Conservation (phyloP, 140 eudicot genomes). For the Stevia rebaudiana region DNA sequence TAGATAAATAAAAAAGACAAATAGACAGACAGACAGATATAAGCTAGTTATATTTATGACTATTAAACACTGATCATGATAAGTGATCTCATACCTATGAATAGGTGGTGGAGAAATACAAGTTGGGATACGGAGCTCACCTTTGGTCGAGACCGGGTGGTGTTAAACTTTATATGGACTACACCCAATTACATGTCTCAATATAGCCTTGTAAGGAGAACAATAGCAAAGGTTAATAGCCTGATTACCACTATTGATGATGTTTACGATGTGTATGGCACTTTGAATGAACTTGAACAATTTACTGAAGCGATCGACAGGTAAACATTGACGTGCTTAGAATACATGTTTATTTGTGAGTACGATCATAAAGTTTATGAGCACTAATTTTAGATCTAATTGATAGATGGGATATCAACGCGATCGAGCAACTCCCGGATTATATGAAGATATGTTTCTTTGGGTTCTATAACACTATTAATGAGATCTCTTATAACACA, state of each 20-base stretch:
- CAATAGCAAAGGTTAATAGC: not conserved
- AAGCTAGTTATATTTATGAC: too few species aligned
- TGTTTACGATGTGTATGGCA: not conserved
- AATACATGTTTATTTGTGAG: not conserved
- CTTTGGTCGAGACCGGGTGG: constrained; percentile 8
- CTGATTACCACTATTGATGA: constrained; percentile 14
- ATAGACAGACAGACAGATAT: too few species aligned
- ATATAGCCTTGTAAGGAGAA: not conserved
- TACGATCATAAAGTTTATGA: too few species aligned
- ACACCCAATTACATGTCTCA: not conserved
- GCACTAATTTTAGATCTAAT: too few species aligned
- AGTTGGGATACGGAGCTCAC: not conserved
- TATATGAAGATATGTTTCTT: constrained; percentile 18
- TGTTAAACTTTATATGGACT: constrained; percentile 2
- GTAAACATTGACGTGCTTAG: not conserved
- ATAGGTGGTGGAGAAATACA: constrained; percentile 13
- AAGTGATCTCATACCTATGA: too few species aligned
- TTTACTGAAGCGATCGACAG: not conserved
- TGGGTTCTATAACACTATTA: not conserved
- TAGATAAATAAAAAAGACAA: too few species aligned
- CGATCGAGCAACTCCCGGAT: constrained; percentile 5
- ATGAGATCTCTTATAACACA: not conserved
- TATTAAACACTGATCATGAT: too few species aligned
- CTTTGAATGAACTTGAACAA: constrained; percentile 1
- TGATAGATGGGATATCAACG: not conserved